Evolutionary conservation across 2,329 filamentous ascomycete species (phyloP).

Genomic region (Arthrobotrys pseudoclavata): DNA sequence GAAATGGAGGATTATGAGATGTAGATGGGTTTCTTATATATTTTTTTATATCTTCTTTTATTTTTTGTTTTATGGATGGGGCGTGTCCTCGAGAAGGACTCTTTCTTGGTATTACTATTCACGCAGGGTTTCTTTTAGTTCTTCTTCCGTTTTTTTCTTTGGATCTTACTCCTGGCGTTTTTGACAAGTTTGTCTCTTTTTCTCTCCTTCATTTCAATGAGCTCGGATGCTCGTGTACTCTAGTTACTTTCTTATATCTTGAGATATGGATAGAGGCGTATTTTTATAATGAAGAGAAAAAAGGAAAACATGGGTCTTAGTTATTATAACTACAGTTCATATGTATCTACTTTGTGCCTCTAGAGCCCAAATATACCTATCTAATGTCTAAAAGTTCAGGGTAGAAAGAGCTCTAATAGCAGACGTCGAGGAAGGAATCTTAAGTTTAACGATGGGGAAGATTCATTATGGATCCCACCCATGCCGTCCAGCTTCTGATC

Average conservation of each 20-base stretch:
- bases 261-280: slow-evolving; percentile 11
- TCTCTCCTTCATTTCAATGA: neutral
- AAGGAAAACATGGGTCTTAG: neutral
- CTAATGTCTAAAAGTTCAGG: no score
- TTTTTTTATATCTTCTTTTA: neutral
- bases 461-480: neutral
- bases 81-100: neutral
- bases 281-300: neutral
- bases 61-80: neutral
- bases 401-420: no score
- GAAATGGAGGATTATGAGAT: slow-evolving; percentile 59
- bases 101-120: slow-evolving; percentile 7
- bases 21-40: slow-evolving; percentile 12
- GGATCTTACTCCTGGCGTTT: slow-evolving; percentile 3
- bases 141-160: neutral
- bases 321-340: neutral
- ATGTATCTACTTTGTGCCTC: no score
- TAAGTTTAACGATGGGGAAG: neutral
- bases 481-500: neutral
- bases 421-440: neutral
- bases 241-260: neutral
- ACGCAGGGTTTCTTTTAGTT: slow-evolving; percentile 4
- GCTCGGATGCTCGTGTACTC: slow-evolving; percentile 5
- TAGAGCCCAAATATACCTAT: no score
- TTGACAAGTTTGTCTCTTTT: slow-evolving; percentile 1